A percentile compares a stretch with the other conserved stretches of the same genome.
Conservation (phyloP, 2,329 filamentous ascomycete genomes). For the Didymella arachidicola region DNA sequence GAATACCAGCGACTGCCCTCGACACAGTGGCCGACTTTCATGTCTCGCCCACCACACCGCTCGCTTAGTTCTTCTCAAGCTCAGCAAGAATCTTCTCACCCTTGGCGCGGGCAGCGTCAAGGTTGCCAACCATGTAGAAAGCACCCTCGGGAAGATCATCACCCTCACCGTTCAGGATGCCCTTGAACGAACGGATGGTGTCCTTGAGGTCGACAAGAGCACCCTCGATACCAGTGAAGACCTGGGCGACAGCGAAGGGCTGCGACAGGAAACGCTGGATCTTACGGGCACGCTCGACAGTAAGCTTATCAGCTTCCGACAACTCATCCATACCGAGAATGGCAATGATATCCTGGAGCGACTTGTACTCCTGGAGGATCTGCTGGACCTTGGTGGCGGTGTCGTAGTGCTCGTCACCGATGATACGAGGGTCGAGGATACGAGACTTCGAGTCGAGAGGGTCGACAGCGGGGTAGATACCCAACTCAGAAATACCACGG, state of each 20-base stretch:
- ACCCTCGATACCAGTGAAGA: slow-evolving; percentile 95
- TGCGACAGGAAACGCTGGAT: slow-evolving; percentile 99
- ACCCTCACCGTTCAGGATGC: slow-evolving; percentile 92
- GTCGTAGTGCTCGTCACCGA: slow-evolving; percentile 97
- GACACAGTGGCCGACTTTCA: slow-evolving; percentile 47
- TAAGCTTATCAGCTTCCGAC: slow-evolving; percentile 99
- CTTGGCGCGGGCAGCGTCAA: slow-evolving; percentile 91
- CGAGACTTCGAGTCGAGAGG: slow-evolving; percentile 99
- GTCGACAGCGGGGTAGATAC: slow-evolving; percentile 99
- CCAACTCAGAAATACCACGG: slow-evolving; percentile 99
- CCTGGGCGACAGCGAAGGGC: slow-evolving; percentile 90
- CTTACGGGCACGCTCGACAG: slow-evolving; percentile 99
- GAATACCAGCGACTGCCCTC: slow-evolving; percentile 44
- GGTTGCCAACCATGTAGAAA: slow-evolving; percentile 99
- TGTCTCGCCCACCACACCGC: slow-evolving; percentile 42
- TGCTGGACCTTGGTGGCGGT: slow-evolving; percentile 95
- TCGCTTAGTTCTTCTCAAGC: slow-evolving; percentile 66
- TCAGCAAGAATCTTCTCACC: slow-evolving; percentile 99
- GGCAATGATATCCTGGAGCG: slow-evolving; percentile 99
- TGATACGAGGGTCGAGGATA: slow-evolving; percentile 98
- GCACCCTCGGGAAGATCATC: slow-evolving; percentile 93
- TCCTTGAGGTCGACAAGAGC: slow-evolving; percentile 98
- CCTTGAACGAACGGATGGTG: slow-evolving; percentile 97
- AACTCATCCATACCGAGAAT: slow-evolving; percentile 99
- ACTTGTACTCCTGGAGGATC: slow-evolving; percentile 99